Evolutionary conservation across 495 filamentous ascomycete genomes (phyloP), one percentile per base, ranked within the genome.

Genomic region (Aspergillus diversus): DNA sequence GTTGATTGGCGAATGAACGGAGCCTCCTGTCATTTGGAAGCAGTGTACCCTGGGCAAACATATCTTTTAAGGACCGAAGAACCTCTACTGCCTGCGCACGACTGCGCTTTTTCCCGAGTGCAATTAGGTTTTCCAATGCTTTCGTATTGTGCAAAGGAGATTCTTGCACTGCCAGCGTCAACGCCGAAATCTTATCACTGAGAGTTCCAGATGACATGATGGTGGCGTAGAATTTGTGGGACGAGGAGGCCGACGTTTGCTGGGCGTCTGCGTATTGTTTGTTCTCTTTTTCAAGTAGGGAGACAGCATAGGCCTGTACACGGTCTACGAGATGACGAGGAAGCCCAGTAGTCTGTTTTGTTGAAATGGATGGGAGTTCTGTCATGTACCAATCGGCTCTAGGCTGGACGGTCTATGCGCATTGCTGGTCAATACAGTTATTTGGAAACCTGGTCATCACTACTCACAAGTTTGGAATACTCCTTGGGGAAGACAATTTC

Each of bases 201-300:
- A 97, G 83, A 7, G 96, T 99, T 78, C 95, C 95, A 2, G 93
- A 92, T 15, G 92, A 79, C 95, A 99, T 97, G 73, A 99, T 96
- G 5, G 92, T 96, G 2, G 91, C 90, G 79, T 97, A 87, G 80
- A 98, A 99, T 74, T 90, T 95, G 70, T 93, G 88, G 9, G 93
- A 90, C 1, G 95, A 97, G 47, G 90, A 89, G 27, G 84, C 77
- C 1, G 82, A 81, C 9, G 79, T 73, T 58, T 83, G 65, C 66
- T 83, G 64, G 69, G 82, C 75, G 42, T 77, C 74, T 9, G 78
- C 74, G 72, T 92, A 89, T 75, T 88, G 63, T 48, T 84, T 75
- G 73, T 83, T 83, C 77, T 99, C 95, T 33, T 85, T 77, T 58
- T 93, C 86, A 2, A 98, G 80, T 16, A 97, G 77, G 4, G 81